These are phyloP conservation scores for Cystobasidiaceae sp. DNA, from an alignment of 1,284 basidiomycete species.

Conservation along the genomic window DNA sequence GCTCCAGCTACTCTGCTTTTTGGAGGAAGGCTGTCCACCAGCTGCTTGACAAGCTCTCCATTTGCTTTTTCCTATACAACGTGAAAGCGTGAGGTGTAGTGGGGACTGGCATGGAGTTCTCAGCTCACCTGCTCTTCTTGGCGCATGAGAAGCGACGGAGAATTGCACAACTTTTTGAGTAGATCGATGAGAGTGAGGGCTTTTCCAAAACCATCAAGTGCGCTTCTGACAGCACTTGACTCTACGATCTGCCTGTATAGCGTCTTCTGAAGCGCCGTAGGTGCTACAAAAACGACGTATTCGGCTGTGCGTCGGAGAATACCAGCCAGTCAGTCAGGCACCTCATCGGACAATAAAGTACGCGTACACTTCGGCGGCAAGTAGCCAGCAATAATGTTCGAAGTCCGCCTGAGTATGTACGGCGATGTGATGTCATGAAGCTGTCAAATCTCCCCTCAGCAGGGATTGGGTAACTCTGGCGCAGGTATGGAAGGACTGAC, in stretches of 20 bases:
- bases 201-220: constrained; percentile 32
- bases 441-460: constrained; percentile 50
- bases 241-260: constrained; percentile 65
- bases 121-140: constrained; percentile 54
- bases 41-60: constrained; percentile 55
- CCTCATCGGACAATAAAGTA: no score
- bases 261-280: constrained; percentile 70
- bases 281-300: constrained; percentile 86
- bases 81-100: neutral
- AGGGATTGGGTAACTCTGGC: neutral
- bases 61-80: constrained; percentile 42
- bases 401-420: constrained; percentile 85
- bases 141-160: constrained; percentile 76
- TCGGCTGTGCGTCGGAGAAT: no score
- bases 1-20: constrained; percentile 61
- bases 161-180: constrained; percentile 82
- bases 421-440: constrained; percentile 70
- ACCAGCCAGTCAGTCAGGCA: no score
- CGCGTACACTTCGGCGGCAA: constrained; percentile 84
- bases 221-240: constrained; percentile 37
- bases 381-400: constrained; percentile 71
- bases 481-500: neutral
- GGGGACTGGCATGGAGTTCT: no score
- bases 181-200: constrained; percentile 44
- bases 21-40: constrained; percentile 54